A percentile compares a stretch with the other conserved stretches of the same genome.
Conservation (phyloP, 305 asterid genomes). For the Ilex paraguariensis region DNA sequence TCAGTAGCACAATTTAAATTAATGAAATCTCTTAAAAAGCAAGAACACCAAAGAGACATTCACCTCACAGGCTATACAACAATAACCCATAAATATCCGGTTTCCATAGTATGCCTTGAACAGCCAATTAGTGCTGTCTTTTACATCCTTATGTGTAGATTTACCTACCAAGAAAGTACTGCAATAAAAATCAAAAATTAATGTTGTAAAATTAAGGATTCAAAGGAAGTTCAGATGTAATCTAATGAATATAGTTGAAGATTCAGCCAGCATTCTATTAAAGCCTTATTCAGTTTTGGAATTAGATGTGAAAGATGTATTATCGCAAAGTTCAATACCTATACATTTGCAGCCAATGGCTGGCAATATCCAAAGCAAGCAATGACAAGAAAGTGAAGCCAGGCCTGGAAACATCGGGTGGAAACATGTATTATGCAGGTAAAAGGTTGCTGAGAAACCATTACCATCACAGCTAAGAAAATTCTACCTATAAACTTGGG, state of each 20-base stretch:
- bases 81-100: constrained; percentile 82
- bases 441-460: neutral
- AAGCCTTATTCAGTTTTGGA: neutral
- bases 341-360: constrained; percentile 99
- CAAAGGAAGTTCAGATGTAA: neutral
- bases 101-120: constrained; percentile 83
- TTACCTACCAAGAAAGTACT: constrained; percentile 92
- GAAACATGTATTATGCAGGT: constrained; percentile 9
- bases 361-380: constrained; percentile 89
- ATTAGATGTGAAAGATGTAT: neutral
- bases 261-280: neutral
- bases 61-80: constrained; percentile 98
- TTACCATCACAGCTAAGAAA: constrained; percentile 8
- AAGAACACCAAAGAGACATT: constrained; percentile 7
- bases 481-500: constrained; percentile 84
- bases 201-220: constrained; percentile 4
- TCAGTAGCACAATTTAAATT: neutral
- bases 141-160: constrained; percentile 88
- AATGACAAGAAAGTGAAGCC: constrained; percentile 34
- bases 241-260: neutral
- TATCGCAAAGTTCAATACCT: constrained; percentile 38
- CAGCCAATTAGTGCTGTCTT: constrained; percentile 84
- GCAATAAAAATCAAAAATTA: constrained; percentile 9
- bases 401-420: constrained; percentile 27
- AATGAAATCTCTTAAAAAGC: neutral